phyloP scores from a whole-genome alignment of 2,329 filamentous ascomycete genomes.

The Huntiella savannae region DNA sequence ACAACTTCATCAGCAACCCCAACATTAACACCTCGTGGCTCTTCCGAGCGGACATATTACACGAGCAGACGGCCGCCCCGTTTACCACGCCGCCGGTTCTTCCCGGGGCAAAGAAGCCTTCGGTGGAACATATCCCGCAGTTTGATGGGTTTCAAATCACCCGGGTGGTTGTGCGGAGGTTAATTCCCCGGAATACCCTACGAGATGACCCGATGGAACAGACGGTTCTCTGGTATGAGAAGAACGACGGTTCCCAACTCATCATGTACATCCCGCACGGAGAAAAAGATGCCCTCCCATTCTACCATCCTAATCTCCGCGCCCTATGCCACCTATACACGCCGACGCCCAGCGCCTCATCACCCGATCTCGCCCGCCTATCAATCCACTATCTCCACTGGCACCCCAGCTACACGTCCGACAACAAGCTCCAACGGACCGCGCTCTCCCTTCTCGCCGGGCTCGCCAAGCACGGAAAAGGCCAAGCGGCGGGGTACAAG shows the following conservation, averaged over 20 bases:
- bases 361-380: constrained; percentile 33
- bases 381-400: constrained; percentile 44
- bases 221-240: constrained; percentile 55
- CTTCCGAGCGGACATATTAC: constrained; percentile 56
- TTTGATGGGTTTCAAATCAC: constrained; percentile 24
- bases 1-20: constrained; percentile 58
- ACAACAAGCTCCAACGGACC: constrained; percentile 40
- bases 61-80: constrained; percentile 23
- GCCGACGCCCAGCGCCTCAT: constrained; percentile 12
- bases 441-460: constrained; percentile 48
- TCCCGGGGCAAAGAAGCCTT: background rate
- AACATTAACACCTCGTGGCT: constrained; percentile 64
- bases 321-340: constrained; percentile 60
- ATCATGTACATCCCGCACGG: constrained; percentile 65
- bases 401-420: constrained; percentile 14
- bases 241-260: constrained; percentile 17
- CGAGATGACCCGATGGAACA: constrained; percentile 61
- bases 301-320: constrained; percentile 67
- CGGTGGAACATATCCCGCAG: constrained; percentile 5
- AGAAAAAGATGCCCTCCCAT: constrained; percentile 47
- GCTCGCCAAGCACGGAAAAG: constrained; percentile 55
- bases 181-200: constrained; percentile 66
- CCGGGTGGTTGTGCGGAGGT: constrained; percentile 41
- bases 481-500: constrained; percentile 44
- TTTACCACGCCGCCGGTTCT: background rate